Percentiles rank a stretch among this genome's conserved stretches.
These are phyloP conservation scores for Silybum marianum DNA, from an alignment of 129 eudicot species.

Conservation along the genomic window DNA sequence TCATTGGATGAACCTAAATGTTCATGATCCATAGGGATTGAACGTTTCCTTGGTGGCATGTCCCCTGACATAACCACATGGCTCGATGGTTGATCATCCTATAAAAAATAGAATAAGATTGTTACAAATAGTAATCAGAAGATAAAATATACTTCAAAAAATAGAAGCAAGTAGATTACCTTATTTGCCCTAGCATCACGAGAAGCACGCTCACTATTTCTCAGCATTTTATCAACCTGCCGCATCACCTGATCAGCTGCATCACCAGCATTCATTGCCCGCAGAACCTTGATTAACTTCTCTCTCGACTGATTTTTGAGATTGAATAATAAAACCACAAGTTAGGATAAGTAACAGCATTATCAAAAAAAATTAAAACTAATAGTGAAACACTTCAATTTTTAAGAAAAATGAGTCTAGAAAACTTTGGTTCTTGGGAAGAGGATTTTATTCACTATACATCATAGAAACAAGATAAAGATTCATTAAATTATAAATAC, in stretches of 20 bases:
- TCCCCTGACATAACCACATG: conserved; percentile 50
- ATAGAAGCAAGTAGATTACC: conserved; percentile 39
- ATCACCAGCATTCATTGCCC: conserved; percentile 91
- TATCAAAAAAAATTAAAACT: neutral
- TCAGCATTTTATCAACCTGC: conserved; percentile 83
- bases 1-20: conserved; percentile 35
- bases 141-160: neutral
- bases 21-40: conserved; percentile 53
- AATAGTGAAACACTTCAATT: neutral
- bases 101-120: conserved; percentile 1
- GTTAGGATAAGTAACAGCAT: conserved; percentile 17
- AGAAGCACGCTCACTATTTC: conserved; percentile 64
- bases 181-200: conserved; percentile 58
- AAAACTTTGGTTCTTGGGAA: neutral
- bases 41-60: conserved; percentile 49
- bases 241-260: conserved; percentile 94
- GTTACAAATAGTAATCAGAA: conserved; percentile 2
- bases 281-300: conserved; percentile 59
- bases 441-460: neutral
- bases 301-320: conserved; percentile 75
- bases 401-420: neutral
- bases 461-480: neutral
- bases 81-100: conserved; percentile 74
- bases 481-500: neutral
- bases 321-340: neutral